Conservation (phyloP, 2,329 filamentous ascomycete genomes). For the Ambrosiella beaveri region DNA sequence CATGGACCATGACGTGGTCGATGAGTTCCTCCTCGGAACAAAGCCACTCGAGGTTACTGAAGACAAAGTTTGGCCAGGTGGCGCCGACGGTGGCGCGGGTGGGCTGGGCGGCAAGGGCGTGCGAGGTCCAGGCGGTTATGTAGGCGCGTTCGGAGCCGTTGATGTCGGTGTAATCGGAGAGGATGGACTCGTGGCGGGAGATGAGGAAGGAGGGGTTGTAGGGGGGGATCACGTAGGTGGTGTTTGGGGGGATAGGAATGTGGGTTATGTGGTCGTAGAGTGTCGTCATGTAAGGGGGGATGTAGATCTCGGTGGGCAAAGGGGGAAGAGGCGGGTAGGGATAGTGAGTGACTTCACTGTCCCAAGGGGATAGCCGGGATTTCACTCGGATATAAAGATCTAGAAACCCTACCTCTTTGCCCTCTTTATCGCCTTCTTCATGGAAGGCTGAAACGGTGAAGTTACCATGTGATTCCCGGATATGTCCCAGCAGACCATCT, state of each 20-base stretch:
- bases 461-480: background rate
- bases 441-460: background rate
- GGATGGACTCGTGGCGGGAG: conserved; percentile 40
- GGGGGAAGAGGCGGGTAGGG: background rate
- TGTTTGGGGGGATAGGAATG: conserved; percentile 30
- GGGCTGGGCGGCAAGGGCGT: conserved; percentile 32
- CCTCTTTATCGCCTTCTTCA: background rate
- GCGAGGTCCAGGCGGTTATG: conserved; percentile 40
- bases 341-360: background rate
- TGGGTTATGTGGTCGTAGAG: conserved; percentile 43
- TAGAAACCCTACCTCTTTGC: background rate
- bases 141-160: conserved; percentile 38
- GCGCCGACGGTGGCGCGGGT: conserved; percentile 34
- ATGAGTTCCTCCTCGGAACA: conserved; percentile 29
- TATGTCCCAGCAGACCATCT: background rate
- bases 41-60: conserved; percentile 35
- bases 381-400: background rate
- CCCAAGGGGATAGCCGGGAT: background rate
- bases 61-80: conserved; percentile 34
- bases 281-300: conserved; percentile 15
- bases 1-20: conserved; percentile 38
- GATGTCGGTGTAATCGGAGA: conserved; percentile 40
- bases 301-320: conserved; percentile 15
- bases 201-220: conserved; percentile 32
- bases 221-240: conserved; percentile 26